phyloP scores from a whole-genome alignment of 2,329 filamentous ascomycete genomes.

The Fusarium virguliforme region DNA sequence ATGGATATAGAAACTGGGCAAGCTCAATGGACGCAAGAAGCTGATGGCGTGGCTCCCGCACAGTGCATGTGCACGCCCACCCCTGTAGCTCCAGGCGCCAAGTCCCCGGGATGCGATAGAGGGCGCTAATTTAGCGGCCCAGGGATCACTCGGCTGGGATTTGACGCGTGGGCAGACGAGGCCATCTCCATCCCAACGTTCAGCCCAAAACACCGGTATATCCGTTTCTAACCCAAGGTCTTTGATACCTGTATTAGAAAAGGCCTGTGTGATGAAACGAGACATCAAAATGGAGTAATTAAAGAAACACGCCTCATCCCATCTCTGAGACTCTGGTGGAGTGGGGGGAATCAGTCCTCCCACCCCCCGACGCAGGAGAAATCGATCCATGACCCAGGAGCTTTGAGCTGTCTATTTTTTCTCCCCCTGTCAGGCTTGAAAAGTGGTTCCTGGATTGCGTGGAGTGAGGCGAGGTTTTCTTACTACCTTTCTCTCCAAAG shows the following conservation, averaged over 20 bases:
- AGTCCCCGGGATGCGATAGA: background rate
- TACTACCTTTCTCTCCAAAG: background rate
- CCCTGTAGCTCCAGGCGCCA: background rate
- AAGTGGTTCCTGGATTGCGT: conserved; percentile 16
- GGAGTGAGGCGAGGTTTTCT: conserved; percentile 21
- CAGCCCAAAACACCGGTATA: conserved; percentile 3
- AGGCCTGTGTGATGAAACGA: background rate
- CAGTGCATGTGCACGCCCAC: background rate
- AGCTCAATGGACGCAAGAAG: background rate
- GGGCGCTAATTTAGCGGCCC: background rate
- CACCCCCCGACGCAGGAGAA: background rate
- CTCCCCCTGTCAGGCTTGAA: conserved; percentile 5
- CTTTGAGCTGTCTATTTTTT: background rate
- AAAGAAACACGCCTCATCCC: background rate
- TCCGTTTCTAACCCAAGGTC: background rate
- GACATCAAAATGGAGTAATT: background rate
- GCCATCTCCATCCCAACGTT: background rate
- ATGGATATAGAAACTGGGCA: background rate
- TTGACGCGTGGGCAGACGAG: conserved; percentile 12
- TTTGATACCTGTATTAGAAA: background rate
- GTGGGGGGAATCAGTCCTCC: background rate
- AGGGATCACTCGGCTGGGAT: conserved; percentile 1
- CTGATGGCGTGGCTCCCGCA: background rate
- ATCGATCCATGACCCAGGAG: background rate
- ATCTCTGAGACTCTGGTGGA: background rate